Evolutionary conservation across 2,329 filamentous ascomycete genomes (phyloP).

Genomic region (Aspergillus bombycis): DNA sequence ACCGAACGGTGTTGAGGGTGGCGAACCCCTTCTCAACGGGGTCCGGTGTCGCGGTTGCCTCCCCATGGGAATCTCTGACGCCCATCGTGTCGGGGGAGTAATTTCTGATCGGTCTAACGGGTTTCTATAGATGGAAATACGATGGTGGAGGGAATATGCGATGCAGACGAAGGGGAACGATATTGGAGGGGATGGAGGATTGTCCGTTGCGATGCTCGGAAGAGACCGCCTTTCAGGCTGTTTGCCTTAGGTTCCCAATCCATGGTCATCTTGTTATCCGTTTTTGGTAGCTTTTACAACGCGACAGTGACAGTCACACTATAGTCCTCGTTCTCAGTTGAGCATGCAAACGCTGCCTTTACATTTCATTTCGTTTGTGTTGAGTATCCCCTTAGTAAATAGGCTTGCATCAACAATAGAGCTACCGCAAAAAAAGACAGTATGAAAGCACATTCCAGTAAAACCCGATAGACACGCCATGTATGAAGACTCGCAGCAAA

Average conservation of each 20-base stretch:
- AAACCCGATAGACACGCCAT: neutral
- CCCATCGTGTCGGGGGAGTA: constrained; percentile 49
- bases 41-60: constrained; percentile 58
- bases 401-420: neutral
- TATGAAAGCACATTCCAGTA: constrained; percentile 8
- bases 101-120: constrained; percentile 5
- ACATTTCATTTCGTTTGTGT: neutral
- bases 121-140: constrained; percentile 18
- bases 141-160: constrained; percentile 11
- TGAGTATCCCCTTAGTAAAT: neutral
- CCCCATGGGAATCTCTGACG: constrained; percentile 57
- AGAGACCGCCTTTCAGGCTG: constrained; percentile 25
- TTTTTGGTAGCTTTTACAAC: neutral
- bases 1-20: constrained; percentile 81
- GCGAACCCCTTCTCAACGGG: constrained; percentile 77
- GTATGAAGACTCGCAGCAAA: neutral
- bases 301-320: neutral
- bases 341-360: neutral
- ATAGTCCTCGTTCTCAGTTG: neutral
- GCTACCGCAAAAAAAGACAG: neutral
- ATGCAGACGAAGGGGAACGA: constrained; percentile 16
- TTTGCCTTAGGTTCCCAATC: constrained; percentile 2
- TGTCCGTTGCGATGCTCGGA: constrained; percentile 15
- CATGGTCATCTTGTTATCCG: neutral
- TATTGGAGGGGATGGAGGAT: constrained; percentile 20